Evolutionary conservation across 768 basidiomycete species (phyloP).

Genomic region (Termitomyces sp.): DNA sequence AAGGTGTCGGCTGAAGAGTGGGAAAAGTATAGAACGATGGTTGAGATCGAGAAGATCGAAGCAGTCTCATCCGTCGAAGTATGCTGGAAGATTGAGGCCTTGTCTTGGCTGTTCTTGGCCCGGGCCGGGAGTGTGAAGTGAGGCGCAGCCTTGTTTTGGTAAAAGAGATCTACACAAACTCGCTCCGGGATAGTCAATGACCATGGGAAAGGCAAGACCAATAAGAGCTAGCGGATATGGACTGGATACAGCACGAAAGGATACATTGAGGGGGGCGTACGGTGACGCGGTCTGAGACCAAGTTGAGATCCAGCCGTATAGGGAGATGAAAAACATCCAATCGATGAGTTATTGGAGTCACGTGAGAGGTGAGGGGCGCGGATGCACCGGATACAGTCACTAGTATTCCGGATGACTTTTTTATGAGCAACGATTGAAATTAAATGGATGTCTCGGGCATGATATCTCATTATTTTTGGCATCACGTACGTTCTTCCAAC

Average conservation of each 20-base stretch:
- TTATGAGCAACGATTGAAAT: too few relatives aligned
- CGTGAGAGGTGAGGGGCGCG: not conserved
- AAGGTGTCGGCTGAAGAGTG: not conserved
- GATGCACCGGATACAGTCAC: not conserved
- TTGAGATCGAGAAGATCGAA: not conserved
- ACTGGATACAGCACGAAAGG: not conserved
- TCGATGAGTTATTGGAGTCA: not conserved
- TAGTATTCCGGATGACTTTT: too few relatives aligned
- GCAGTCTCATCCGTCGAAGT: not conserved
- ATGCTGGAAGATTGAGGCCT: not conserved
- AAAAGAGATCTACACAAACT: too few relatives aligned
- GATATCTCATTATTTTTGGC: not conserved
- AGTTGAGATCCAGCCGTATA: not conserved
- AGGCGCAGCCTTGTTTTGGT: not conserved
- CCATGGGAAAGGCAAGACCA: not conserved
- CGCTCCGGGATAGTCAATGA: not conserved
- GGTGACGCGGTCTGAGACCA: not conserved
- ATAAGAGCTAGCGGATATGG: not conserved
- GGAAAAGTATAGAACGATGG: not conserved
- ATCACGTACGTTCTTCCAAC: too few relatives aligned
- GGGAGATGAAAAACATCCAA: not conserved
- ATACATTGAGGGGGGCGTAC: not conserved
- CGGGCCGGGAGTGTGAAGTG: not conserved
- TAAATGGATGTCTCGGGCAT: not conserved
- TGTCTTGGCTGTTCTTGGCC: not conserved